Evolutionary conservation across 2,329 filamentous ascomycete species (phyloP).

Genomic region (Cadophora sp.): DNA sequence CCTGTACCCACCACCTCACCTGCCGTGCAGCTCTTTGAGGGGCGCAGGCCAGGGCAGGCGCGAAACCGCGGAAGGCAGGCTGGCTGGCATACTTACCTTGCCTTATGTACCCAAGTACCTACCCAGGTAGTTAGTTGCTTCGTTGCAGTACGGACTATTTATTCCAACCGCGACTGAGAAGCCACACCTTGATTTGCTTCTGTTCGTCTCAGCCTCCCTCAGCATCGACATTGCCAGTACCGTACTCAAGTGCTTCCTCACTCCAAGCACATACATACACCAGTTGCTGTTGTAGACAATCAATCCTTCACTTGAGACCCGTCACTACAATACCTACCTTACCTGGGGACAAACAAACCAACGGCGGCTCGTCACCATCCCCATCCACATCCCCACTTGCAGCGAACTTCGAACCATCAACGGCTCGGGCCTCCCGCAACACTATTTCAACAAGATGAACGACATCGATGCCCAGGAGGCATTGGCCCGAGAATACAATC

Average conservation of each 20-base stretch:
- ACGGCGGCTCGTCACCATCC: background rate
- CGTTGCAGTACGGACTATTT: too few relatives aligned
- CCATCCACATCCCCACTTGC: conserved; percentile 15
- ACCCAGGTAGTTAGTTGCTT: too few relatives aligned
- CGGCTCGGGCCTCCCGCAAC: conserved; percentile 23
- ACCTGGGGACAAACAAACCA: background rate
- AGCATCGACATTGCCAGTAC: too few relatives aligned
- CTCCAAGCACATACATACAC: background rate
- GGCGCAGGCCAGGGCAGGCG: background rate
- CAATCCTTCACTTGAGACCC: too few relatives aligned
- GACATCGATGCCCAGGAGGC: conserved; percentile 61
- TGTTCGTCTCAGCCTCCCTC: background rate
- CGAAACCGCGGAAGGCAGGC: too few relatives aligned
- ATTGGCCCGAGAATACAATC: conserved; percentile 64
- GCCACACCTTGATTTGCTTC: background rate
- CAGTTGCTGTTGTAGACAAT: conserved; percentile 26
- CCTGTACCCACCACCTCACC: too few relatives aligned
- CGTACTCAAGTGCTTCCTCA: too few relatives aligned
- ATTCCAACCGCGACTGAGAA: background rate
- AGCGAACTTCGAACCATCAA: conserved; percentile 22
- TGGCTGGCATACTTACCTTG: too few relatives aligned
- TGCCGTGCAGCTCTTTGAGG: background rate
- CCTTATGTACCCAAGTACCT: too few relatives aligned
- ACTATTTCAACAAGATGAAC: conserved; percentile 39
- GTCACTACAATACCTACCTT: too few relatives aligned